Evolutionary conservation across 2,329 filamentous ascomycete genomes (phyloP).

Genomic region (Aurifilum marmelostoma): DNA sequence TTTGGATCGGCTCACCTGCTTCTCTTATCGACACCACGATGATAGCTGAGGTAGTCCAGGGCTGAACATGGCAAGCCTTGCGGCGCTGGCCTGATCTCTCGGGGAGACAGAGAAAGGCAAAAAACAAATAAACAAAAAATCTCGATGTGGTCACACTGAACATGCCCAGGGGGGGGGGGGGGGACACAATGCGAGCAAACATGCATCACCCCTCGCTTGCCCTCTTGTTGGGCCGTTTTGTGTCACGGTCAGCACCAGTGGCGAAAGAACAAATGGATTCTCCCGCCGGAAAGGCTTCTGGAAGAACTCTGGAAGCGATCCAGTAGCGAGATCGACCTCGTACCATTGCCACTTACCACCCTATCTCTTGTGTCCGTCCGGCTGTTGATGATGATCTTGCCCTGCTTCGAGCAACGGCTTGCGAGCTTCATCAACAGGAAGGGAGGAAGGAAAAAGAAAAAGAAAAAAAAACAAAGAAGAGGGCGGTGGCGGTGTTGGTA

Average conservation of each 20-base stretch:
- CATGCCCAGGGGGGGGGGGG: background rate
- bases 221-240: background rate
- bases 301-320: slow-evolving; percentile 23
- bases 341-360: background rate
- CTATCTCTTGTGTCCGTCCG: background rate
- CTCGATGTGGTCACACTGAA: background rate
- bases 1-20: background rate
- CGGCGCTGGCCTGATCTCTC: background rate
- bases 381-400: background rate
- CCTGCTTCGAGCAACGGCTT: background rate
- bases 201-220: too few species aligned
- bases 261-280: slow-evolving; percentile 25
- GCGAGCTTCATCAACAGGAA: background rate
- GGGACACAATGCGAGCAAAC: too few species aligned
- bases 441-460: too few species aligned
- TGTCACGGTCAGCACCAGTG: slow-evolving; percentile 23
- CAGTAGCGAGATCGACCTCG: background rate
- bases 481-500: too few species aligned
- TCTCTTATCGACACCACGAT: background rate
- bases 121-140: too few species aligned
- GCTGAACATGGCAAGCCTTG: background rate
- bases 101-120: too few species aligned
- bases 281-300: slow-evolving; percentile 21
- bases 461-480: too few species aligned
- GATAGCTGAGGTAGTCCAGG: background rate